Conservation (phyloP, 1,139 yeast genomes). For the Zygosaccharomyces pseudobailii region DNA sequence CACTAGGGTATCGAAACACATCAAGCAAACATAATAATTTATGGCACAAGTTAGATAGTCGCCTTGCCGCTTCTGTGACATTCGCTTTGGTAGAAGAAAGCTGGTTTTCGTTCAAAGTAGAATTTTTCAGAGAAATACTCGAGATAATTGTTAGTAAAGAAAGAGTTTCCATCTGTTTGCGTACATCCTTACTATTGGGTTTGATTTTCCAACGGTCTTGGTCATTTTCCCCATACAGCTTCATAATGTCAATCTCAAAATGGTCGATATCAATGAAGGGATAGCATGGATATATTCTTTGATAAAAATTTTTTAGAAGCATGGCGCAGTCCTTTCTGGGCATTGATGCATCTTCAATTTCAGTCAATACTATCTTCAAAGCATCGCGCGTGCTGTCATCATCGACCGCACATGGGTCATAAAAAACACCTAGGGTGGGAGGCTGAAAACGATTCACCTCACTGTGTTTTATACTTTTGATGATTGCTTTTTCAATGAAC, state of each 20-base stretch:
- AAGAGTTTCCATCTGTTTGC: conserved; percentile 13
- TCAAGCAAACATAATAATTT: conserved; percentile 17
- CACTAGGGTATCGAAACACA: conserved; percentile 21
- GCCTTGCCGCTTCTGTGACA: conserved; percentile 10
- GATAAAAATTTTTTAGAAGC: conserved; percentile 17
- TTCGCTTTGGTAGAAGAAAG: not conserved
- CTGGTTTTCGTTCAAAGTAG: not conserved
- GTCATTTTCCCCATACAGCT: conserved; percentile 7
- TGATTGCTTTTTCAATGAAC: conserved; percentile 18
- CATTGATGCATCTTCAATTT: conserved; percentile 11
- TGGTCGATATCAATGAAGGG: conserved; percentile 22
- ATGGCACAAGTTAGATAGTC: conserved; percentile 11
- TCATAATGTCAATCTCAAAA: conserved; percentile 17
- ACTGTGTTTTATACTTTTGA: conserved; percentile 13
- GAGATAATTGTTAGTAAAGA: conserved; percentile 13
- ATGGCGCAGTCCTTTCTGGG: conserved; percentile 7
- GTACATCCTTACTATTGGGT: conserved; percentile 9
- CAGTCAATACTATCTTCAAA: conserved; percentile 12
- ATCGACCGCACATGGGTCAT: conserved; percentile 11
- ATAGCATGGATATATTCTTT: conserved; percentile 21
- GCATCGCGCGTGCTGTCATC: conserved; percentile 11
- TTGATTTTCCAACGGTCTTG: conserved; percentile 10
- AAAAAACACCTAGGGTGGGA: not conserved
- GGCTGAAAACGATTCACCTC: not conserved
- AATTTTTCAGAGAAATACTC: conserved; percentile 14